Percentiles rank a stretch among this genome's conserved stretches.
phyloP scores from a whole-genome alignment of 768 basidiomycete species.

The Pleurotus tuoliensis region DNA sequence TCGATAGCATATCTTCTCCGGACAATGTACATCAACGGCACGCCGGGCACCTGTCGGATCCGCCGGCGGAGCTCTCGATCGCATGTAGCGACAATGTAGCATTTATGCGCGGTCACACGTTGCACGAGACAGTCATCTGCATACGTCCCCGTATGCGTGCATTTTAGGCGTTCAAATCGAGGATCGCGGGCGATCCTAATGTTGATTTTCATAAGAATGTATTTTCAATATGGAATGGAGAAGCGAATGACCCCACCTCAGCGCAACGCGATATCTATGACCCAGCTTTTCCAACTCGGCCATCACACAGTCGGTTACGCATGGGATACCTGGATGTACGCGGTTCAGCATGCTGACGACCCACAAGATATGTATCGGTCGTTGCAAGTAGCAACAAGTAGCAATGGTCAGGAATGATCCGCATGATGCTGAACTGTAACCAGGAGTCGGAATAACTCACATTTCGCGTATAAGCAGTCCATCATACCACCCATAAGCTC shows the following conservation, averaged over 20 bases:
- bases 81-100: constrained; percentile 97
- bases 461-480: constrained; percentile 98
- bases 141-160: constrained; percentile 94
- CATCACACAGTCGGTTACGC: constrained; percentile 99
- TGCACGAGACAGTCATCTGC: constrained; percentile 98
- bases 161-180: constrained; percentile 89
- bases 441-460: constrained; percentile 33
- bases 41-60: constrained; percentile 88
- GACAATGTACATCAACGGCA: constrained; percentile 97
- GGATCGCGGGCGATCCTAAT: constrained; percentile 92
- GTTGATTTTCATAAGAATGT: constrained; percentile 6
- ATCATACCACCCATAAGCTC: constrained; percentile 98
- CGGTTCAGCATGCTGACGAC: not conserved
- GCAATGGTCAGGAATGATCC: not conserved
- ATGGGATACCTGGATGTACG: constrained; percentile 76
- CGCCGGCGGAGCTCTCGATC: constrained; percentile 91
- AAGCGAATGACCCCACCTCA: constrained; percentile 57
- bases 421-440: too few relatives aligned
- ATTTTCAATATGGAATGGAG: not conserved
- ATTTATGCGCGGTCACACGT: constrained; percentile 91
- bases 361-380: constrained; percentile 1
- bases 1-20: constrained; percentile 91
- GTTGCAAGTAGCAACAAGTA: not conserved
- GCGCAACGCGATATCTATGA: constrained; percentile 89
- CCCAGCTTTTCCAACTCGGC: constrained; percentile 98